Conservation (phyloP, 768 basidiomycete species). For the Tylopilus intermedius region DNA sequence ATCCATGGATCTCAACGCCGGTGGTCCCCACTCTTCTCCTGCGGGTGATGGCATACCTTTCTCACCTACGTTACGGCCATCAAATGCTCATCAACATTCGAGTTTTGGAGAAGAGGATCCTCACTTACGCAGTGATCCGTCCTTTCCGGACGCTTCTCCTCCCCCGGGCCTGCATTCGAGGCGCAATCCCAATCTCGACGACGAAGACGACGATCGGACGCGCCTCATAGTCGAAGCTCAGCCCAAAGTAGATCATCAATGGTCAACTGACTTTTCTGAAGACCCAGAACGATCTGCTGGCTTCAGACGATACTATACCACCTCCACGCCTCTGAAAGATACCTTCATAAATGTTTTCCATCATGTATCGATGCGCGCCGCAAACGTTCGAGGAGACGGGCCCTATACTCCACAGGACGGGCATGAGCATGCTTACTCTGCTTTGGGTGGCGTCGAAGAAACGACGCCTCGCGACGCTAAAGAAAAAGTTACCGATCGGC, state of each 20-base stretch:
- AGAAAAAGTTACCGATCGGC: too few relatives aligned
- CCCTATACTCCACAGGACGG: constrained; percentile 52
- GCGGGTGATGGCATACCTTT: constrained; percentile 45
- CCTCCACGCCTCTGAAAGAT: constrained; percentile 56
- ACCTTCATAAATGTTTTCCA: constrained; percentile 53
- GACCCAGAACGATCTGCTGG: constrained; percentile 50
- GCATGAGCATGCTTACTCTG: constrained; percentile 31
- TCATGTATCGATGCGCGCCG: constrained; percentile 70
- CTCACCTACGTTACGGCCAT: constrained; percentile 21
- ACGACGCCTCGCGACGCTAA: too few relatives aligned
- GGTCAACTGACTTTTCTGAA: constrained; percentile 19
- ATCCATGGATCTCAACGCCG: constrained; percentile 11
- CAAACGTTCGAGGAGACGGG: constrained; percentile 64
- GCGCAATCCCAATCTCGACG: background rate
- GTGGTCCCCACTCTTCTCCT: constrained; percentile 40
- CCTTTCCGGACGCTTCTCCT: constrained; percentile 42
- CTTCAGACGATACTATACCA: constrained; percentile 36
- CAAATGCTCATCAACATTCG: constrained; percentile 9
- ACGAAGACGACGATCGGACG: constrained; percentile 51
- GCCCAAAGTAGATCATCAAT: constrained; percentile 24
- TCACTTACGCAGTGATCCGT: constrained; percentile 29
- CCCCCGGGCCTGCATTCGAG: constrained; percentile 39
- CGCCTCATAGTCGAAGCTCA: constrained; percentile 50
- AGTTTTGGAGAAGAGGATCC: constrained; percentile 16
- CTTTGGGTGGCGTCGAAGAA: too few relatives aligned